Base-by-base conservation (phyloP, 2,329 filamentous ascomycete genomes). In the Rhynchosporium secalis region DNA sequence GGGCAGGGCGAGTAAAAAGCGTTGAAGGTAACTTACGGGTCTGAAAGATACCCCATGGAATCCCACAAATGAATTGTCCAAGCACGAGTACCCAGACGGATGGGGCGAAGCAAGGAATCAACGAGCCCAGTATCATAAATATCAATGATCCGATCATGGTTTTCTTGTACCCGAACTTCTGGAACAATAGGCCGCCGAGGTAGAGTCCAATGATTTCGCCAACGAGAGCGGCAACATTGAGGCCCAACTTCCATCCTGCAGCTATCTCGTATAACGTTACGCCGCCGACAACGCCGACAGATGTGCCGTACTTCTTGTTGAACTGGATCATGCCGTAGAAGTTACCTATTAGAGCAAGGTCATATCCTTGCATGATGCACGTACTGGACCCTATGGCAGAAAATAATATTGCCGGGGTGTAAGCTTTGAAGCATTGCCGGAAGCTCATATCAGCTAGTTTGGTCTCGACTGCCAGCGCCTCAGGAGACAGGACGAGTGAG, bases 31-130 rank as follows among this genome's bases (percentile, higher is more conserved):
- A 56, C 52, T 43, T 74, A 46, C 56, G 76, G 71, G 58, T 73
- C 69, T 62, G 80, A 67, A 78, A 80, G 75, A 45, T 75, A 68
- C 70, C 76, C 78, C 80, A 82, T 3, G 80, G 80, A 58, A 81
- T 76, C 60, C 80, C 78, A 57, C 77, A 79, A 26, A 81, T 72
- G 38, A 82, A 33, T 12, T 48, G 78, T 31, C 77, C 79, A 1
- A 76, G 76, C 2, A 80, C 72, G n/a, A 82, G 70, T 15, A 76
- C 71, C 64, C 78, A 72, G 29, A 81, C 73, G 55, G 78, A 79
- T 43, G 75, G 73, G 1, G 79, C 78, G 5, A 79, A 81, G 72
- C 81, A 81, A 63, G 79, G 79, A 57, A 81, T 77, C 31, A 79
- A 75, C 41, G 79, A 79, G 68, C 77, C 78, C 1, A 75, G 77